phyloP scores from a whole-genome alignment of 768 basidiomycete species.

The Rhodotorula graminis region DNA sequence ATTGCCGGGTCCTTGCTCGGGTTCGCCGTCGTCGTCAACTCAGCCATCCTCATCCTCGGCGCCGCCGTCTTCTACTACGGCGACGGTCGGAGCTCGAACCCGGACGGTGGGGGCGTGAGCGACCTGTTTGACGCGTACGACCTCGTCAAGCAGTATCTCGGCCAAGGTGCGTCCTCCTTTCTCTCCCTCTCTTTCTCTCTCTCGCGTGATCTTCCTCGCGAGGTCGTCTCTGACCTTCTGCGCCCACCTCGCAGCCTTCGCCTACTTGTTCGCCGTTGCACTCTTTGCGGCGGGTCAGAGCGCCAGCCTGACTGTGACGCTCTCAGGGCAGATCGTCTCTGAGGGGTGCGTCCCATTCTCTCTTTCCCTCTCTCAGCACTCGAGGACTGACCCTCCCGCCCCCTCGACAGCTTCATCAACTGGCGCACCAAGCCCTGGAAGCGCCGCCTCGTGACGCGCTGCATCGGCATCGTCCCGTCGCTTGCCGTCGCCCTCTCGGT shows the following conservation, averaged over 20 bases:
- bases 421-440: constrained; percentile 68
- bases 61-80: constrained; percentile 72
- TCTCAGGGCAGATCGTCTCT: constrained; percentile 78
- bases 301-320: constrained; percentile 80
- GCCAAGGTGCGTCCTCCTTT: constrained; percentile 54
- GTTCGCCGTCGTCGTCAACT: constrained; percentile 82
- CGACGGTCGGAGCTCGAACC: constrained; percentile 35
- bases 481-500: constrained; percentile 68
- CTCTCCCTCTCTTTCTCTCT: not conserved
- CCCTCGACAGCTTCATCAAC: constrained; percentile 56
- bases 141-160: constrained; percentile 64
- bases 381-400: not conserved
- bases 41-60: constrained; percentile 49
- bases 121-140: constrained; percentile 77
- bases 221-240: too few species aligned
- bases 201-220: not conserved
- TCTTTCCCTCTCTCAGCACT: not conserved
- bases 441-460: constrained; percentile 75
- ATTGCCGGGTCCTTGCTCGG: constrained; percentile 63
- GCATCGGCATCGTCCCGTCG: constrained; percentile 75
- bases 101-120: constrained; percentile 42
- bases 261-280: constrained; percentile 80
- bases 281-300: constrained; percentile 82
- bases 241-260: constrained; percentile 57
- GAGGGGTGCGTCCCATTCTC: constrained; percentile 56